Evolutionary conservation across 129 eudicot species (phyloP), one percentile per base, ranked within the genome.

Genomic region (Lactuca sativa): DNA sequence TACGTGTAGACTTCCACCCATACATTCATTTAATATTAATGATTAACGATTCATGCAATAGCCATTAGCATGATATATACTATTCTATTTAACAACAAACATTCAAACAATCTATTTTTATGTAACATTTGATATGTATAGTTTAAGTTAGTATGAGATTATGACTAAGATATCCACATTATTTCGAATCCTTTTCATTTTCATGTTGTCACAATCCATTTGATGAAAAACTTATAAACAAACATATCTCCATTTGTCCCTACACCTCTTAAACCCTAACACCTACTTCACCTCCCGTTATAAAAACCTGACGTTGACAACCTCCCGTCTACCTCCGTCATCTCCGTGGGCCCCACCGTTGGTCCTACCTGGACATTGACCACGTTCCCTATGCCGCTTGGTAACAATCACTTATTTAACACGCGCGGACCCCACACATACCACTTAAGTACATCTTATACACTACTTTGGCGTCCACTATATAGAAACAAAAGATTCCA

Each of bases 201-300:
- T 59, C 14, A 71, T 47, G 38, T 43, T 57, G 65, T 57, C 77
- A 70, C 15, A 30, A 16, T 48, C 60, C 36, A 17, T 57, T 56
- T 12, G 12, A 52, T 44, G 74, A 67, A 47, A 8, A 31, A 74
- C 62, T 49, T 48, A 62, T 40, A 38, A 38, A 34, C 40, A 73
- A 31, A 38, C 60, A 36, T 15, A 65, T 74, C 30, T 51, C 65
- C 58, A 62, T 31, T 30, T 16, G 72, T 30, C 72, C 74, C 74
- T 49, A 48, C 73, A 44, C 67, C 10, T 60, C 49, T 57, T 75
- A 67, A 67, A 67, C 74, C 79, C 79, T 67, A 75, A 67, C 80
- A 75, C 80, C 80, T 75, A 75, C 74, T 51, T 49, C 80, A 59
- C 80, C 80, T 67, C 74, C 62, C 49, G 69, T 75, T 67, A 67